phyloP scores from a whole-genome alignment of 495 filamentous ascomycete species.

The Geoglossum glabrum region DNA sequence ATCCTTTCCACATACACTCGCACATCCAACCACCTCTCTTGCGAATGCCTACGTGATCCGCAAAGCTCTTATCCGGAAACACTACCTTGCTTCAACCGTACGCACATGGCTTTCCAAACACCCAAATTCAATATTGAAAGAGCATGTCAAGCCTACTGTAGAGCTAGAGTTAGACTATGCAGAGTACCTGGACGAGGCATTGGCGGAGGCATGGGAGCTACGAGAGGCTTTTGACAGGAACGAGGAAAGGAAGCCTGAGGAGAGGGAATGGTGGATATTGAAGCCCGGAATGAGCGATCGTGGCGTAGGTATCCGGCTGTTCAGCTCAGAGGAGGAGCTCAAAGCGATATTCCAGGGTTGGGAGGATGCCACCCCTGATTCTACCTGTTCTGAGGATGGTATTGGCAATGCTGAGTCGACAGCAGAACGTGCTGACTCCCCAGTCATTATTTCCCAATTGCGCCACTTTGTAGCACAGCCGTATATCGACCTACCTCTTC shows the following conservation, averaged over 20 bases:
- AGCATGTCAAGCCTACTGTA: conserved; percentile 50
- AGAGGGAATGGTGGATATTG: conserved; percentile 89
- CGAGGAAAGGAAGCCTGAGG: conserved; percentile 13
- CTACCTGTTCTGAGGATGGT: conserved; percentile 24
- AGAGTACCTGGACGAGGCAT: conserved; percentile 85
- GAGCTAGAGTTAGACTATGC: conserved; percentile 90
- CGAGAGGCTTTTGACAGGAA: conserved; percentile 55
- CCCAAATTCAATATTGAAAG: conserved; percentile 43
- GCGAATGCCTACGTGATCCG: conserved; percentile 23
- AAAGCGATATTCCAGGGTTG: conserved; percentile 74
- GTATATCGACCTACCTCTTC: conserved; percentile 81
- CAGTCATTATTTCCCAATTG: conserved; percentile 70
- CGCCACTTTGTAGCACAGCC: conserved; percentile 90
- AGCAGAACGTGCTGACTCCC: conserved; percentile 13
- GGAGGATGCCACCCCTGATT: conserved; percentile 33
- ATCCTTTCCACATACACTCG: conserved; percentile 53
- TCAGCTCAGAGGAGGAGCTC: conserved; percentile 62
- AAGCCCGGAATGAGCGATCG: conserved; percentile 96
- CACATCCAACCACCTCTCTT: conserved; percentile 16
- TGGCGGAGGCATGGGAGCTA: conserved; percentile 75
- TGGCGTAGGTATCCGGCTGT: conserved; percentile 79
- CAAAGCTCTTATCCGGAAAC: conserved; percentile 93
- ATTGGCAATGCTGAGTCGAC: conserved; percentile 12
- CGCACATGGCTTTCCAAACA: conserved; percentile 65
- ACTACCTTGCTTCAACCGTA: conserved; percentile 68